phyloP scores from a whole-genome alignment of 2,329 filamentous ascomycete species.

The Colletotrichum simmondsii region DNA sequence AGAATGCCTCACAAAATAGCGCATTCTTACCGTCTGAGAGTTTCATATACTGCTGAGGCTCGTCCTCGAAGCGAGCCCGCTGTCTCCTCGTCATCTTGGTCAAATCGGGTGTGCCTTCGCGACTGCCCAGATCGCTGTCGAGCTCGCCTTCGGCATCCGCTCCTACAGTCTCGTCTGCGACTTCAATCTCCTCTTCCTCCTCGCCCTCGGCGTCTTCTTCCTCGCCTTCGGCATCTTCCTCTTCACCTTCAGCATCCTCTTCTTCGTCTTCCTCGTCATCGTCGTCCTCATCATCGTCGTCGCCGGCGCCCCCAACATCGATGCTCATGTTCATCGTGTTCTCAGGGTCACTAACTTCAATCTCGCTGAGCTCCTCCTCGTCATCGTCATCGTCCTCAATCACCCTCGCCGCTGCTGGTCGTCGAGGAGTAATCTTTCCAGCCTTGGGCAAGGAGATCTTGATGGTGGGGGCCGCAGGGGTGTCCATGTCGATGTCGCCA shows the following conservation, averaged over 20 bases:
- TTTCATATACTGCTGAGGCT: conserved; percentile 66
- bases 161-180: conserved; percentile 26
- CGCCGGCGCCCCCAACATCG: conserved; percentile 46
- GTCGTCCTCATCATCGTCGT: conserved; percentile 40
- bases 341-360: conserved; percentile 41
- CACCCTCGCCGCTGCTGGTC: conserved; percentile 34
- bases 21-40: conserved; percentile 65
- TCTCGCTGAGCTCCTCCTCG: conserved; percentile 37
- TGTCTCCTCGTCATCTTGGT: conserved; percentile 72
- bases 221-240: conserved; percentile 56
- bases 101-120: conserved; percentile 63
- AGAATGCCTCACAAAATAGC: not conserved
- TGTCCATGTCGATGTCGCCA: conserved; percentile 61
- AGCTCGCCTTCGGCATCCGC: conserved; percentile 53
- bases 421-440: conserved; percentile 27
- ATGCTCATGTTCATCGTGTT: conserved; percentile 44
- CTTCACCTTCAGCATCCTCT: conserved; percentile 51
- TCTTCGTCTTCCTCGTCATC: conserved; percentile 57
- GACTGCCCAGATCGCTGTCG: conserved; percentile 58
- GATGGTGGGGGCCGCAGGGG: conserved; percentile 39
- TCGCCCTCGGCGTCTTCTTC: conserved; percentile 50
- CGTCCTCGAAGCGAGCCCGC: conserved; percentile 68
- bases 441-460: conserved; percentile 35
- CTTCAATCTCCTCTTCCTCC: conserved; percentile 51
- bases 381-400: conserved; percentile 38